A percentile compares a stretch with the other conserved stretches of the same genome.
phyloP scores from a whole-genome alignment of 257 asterid genomes.

The Solanum sitiens region DNA sequence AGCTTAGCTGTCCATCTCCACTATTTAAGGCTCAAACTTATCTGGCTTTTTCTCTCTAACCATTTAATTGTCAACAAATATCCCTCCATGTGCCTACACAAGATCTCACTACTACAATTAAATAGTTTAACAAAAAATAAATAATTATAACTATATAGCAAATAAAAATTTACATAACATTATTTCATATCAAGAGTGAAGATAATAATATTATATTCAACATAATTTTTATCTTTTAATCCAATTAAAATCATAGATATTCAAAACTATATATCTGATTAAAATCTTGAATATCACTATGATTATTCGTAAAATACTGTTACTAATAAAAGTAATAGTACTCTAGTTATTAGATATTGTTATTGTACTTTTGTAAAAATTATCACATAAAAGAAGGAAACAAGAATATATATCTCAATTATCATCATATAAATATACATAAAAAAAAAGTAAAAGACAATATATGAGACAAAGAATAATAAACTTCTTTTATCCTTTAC shows the following conservation, averaged over 20 bases:
- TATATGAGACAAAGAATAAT: background rate
- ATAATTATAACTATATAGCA: background rate
- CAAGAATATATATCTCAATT: background rate
- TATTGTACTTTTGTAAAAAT: background rate
- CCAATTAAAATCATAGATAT: background rate
- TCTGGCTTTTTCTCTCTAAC: background rate
- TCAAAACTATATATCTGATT: background rate
- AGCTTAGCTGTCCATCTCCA: conserved; percentile 25
- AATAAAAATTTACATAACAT: background rate
- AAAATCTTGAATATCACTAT: too few species aligned
- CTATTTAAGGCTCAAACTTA: background rate
- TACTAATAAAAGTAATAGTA: background rate
- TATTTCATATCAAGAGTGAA: background rate
- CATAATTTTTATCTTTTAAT: too few species aligned
- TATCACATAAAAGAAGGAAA: background rate
- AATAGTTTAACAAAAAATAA: background rate
- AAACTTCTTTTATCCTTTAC: conserved; percentile 20
- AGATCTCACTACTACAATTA: background rate
- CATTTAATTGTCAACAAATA: background rate
- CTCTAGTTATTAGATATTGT: background rate
- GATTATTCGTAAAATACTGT: background rate
- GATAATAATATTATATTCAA: background rate
- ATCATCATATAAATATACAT: background rate
- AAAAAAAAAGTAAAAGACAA: background rate
- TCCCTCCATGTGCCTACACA: background rate